Evolutionary conservation across 1,284 basidiomycete genomes (phyloP).

Genomic region (Taiwanofungus camphoratus): DNA sequence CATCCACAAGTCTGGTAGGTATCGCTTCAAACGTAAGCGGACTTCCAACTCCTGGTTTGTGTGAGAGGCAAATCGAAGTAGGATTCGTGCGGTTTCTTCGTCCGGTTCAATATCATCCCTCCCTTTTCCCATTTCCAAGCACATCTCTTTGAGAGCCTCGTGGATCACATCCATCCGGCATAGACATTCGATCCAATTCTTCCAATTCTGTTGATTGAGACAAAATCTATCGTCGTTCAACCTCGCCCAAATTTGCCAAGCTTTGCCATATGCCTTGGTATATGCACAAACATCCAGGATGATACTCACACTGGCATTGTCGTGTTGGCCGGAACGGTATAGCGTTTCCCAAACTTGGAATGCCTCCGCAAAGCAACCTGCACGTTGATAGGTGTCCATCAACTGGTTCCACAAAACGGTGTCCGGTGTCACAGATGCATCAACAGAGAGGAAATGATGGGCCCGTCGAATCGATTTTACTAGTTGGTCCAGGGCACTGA

Average conservation of each 20-base stretch:
- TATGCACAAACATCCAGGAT: slow-evolving; percentile 81
- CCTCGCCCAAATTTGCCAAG: slow-evolving; percentile 46
- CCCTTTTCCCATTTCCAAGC: slow-evolving; percentile 55
- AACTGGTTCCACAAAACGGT: slow-evolving; percentile 78
- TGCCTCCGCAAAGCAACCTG: slow-evolving; percentile 65
- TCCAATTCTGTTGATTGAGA: slow-evolving; percentile 66
- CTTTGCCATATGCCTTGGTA: slow-evolving; percentile 45
- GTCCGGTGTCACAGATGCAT: slow-evolving; percentile 72
- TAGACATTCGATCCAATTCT: slow-evolving; percentile 84
- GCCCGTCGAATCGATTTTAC: slow-evolving; percentile 54
- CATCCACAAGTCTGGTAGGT: slow-evolving; percentile 53
- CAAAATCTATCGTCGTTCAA: slow-evolving; percentile 45
- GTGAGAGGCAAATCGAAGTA: slow-evolving; percentile 48
- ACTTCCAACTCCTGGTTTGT: slow-evolving; percentile 41
- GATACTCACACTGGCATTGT: slow-evolving; percentile 71
- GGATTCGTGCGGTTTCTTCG: slow-evolving; percentile 40
- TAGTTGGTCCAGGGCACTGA: slow-evolving; percentile 30
- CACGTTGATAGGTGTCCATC: slow-evolving; percentile 85
- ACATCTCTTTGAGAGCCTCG: slow-evolving; percentile 64
- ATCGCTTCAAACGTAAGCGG: slow-evolving; percentile 39
- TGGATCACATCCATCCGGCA: slow-evolving; percentile 63
- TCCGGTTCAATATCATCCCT: slow-evolving; percentile 40
- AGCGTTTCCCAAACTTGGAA: slow-evolving; percentile 81
- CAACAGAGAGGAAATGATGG: slow-evolving; percentile 77
- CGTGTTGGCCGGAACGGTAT: slow-evolving; percentile 50